Base-by-base conservation (phyloP, 1,139 yeast species). In the Suhomyces bribrorum region DNA sequence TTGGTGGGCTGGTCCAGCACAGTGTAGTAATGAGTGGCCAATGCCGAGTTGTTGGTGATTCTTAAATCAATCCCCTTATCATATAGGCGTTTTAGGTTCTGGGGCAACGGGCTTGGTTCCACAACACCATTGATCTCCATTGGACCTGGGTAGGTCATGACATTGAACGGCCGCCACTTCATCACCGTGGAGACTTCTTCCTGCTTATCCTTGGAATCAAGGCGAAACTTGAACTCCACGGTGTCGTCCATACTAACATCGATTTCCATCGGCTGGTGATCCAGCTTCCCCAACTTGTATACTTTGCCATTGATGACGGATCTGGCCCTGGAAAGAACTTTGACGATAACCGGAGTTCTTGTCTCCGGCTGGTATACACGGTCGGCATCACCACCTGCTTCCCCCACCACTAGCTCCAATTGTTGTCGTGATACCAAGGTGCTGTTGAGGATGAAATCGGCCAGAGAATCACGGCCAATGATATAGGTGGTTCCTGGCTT, bases 381-480 rank as follows among this genome's bases (percentile, higher is more conserved):
- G 2, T 34, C 22, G 5, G 31, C 32, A 4, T 29, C 15, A 4
- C n/a, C 18, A 38, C 31, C 7, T 31, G 14, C n/a, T n/a, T n/a
- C n/a, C 1, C 57, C 63, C 7, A 57, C 41, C 16, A 43, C 43
- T 8, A 64, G 34, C 32, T 53, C 52, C 26, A 69, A 43, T 33
- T 67, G 70, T 15, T 56, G 53, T 40, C 69, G 53, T 1, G 74
- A 64, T 5, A 66, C 62, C 32, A 56, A 55, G 2, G 54, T 44
- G 24, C 60, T 57, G 29, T 51, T 51, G 26, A 61, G 44, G 11
- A 63, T 48, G 39, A 51, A 56, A 31, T 46, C 45, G 15, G 59
- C 57, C 25, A 50, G 51, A n/a, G 50, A 47, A 34, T 59, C 64
- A 36, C 75, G 51, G 3, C 75, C 74, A 5, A 68, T 34, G 11